Base-by-base conservation (phyloP, 2,329 filamentous ascomycete species). In the Pestalotiopsis sp. region DNA sequence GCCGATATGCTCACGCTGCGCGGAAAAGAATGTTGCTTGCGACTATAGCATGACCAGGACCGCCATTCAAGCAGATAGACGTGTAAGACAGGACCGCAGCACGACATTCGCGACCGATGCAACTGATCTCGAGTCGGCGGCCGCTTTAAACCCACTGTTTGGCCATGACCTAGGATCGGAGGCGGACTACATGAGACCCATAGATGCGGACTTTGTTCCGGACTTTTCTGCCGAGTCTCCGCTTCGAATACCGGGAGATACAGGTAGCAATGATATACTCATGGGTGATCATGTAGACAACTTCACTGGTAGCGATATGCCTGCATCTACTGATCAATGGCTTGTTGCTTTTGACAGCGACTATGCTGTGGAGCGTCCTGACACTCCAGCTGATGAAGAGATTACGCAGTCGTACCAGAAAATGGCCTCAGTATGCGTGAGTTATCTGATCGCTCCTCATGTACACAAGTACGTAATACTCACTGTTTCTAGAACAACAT, bases 1-100 rank as follows among this genome's bases (percentile, higher is more conserved):
- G 12, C 80, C 81, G 2, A 52, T 74, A 25, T 82, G 81, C 70
- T 79, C 79, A 27, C 74, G 81, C 31, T 82, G 81, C 67, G 74
- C 74, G 58, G 78, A 81, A 71, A 82, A 79, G 70, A 77, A 76
- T 38, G 71, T 77, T 23, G 67, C 72, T 59, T 82, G 81, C 69
- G 65, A 71, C 66, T 78, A 77, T 63, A 72, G 63, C 39, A 76
- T 73, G 68, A 66, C 68, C 17, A 75, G 62, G 59, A 61, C 66
- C 61, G 27, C 61, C 13, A 49, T 27, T 27, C 57, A 59, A 27
- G 23, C 23, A 17, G 57, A n/a, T n/a, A 31, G 23, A 36, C 20
- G 25, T 25, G 17, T 6, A 59, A 59, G 23, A n/a, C 45, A 20
- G 7, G 45, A 52, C 1, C 14, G 31, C 31, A 9, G 31, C 7